Evolutionary conservation across 1,284 basidiomycete genomes (phyloP), one percentile per base, ranked within the genome.

Genomic region (Papiliotrema flavescens): DNA sequence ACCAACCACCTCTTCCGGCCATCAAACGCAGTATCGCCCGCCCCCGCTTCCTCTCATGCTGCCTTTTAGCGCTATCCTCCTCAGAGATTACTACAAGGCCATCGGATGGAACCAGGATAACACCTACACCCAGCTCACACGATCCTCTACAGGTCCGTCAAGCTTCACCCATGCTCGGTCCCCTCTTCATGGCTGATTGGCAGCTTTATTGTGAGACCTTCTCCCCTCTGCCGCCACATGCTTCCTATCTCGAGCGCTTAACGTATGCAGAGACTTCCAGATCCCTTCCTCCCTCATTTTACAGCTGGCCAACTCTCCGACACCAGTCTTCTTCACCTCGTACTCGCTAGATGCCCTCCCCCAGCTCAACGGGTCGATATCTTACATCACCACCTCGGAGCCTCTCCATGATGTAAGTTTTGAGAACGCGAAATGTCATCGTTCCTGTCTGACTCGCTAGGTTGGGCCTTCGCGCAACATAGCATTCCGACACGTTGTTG

Each of bases 31-130:
- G 28, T 32, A 11, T 32, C 11, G 28, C 28, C 5, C 28, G 11
- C 28, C 28, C 5, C 11, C 28, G 11, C 6, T 11, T 6, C 11
- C 28, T 6, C 28, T 32, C 28, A 74, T 74, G 73, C 63, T 73
- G 20, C 66, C 66, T 23, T 92, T 92, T 70, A 86, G 88, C 24
- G 84, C 89, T 13, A 90, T 93, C 78, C 87, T 97, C 49, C 80
- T 97, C 43, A 85, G 88, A 60, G 87, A 82, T 71, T 97, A 96
- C 77, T 93, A 93, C 79, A 83, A 84, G 60, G 85, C 85, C 14
- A 96, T 91, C 41, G 89, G 89, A 59, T 98, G 94, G 94, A 94
- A 94, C 69, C 90, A 95, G 73, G 92, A 97, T 76, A 94, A 94
- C 70, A 82, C 94, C 7, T 97, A 93, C 70, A 85, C 88, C 5